phyloP scores from a whole-genome alignment of 2,329 filamentous ascomycete species.

The Alternaria postmessia region DNA sequence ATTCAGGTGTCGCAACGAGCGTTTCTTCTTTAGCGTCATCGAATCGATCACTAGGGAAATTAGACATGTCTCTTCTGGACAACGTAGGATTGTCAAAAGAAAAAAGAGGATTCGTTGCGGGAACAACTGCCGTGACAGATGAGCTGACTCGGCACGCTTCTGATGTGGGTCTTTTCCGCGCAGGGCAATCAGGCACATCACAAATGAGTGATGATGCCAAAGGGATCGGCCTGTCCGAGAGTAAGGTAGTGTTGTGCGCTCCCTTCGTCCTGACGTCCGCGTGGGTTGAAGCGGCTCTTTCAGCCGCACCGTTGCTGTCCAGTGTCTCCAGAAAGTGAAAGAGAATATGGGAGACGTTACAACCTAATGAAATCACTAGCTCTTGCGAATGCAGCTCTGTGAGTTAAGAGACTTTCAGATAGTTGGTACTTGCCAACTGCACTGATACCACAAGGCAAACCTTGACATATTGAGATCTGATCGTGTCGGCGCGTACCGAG shows the following conservation, averaged over 20 bases:
- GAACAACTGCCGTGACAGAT: background rate
- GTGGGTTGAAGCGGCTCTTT: constrained; percentile 1
- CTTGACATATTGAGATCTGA: constrained; percentile 3
- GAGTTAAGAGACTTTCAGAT: background rate
- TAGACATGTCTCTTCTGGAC: background rate
- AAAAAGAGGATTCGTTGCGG: background rate
- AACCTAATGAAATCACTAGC: background rate
- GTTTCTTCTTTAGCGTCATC: background rate
- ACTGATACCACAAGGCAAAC: background rate
- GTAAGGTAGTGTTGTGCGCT: background rate
- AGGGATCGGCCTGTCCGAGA: background rate
- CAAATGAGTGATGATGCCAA: background rate
- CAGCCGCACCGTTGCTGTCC: background rate
- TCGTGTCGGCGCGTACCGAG: constrained; percentile 15
- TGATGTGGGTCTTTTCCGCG: background rate
- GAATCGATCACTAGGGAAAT: background rate
- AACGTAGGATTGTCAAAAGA: background rate
- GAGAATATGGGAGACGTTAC: background rate
- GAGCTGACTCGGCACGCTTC: background rate
- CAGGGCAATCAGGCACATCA: background rate
- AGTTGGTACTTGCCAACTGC: background rate
- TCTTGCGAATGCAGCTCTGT: background rate
- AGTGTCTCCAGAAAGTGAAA: background rate
- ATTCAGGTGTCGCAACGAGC: background rate
- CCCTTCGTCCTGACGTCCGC: background rate